These are phyloP conservation scores for Aspergillus cejpii DNA, from an alignment of 2,329 filamentous ascomycete species.

Conservation along the genomic window DNA sequence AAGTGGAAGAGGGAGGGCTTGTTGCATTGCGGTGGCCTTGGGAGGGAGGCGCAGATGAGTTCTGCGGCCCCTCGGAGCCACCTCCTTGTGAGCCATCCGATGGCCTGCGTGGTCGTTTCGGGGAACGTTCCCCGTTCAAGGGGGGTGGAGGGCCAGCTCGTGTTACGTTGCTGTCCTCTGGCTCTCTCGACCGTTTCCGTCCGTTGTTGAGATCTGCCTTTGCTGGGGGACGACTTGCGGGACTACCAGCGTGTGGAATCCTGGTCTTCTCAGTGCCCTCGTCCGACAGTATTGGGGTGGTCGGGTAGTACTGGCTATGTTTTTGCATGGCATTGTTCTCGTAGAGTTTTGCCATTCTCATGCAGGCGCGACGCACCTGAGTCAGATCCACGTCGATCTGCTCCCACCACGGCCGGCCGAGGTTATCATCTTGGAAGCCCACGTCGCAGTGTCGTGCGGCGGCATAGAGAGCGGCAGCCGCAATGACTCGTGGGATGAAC, in stretches of 20 bases:
- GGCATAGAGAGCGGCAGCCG: conserved; percentile 79
- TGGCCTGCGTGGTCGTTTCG: conserved; percentile 34
- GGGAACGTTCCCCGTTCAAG: conserved; percentile 29
- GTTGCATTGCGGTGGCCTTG: conserved; percentile 5
- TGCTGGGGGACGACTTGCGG: conserved; percentile 13
- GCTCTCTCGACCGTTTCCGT: conserved; percentile 38
- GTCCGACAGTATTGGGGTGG: conserved; percentile 29
- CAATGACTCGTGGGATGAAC: conserved; percentile 71
- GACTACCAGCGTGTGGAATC: conserved; percentile 27
- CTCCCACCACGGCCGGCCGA: conserved; percentile 82
- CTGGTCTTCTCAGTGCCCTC: conserved; percentile 36
- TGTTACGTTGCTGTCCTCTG: conserved; percentile 17
- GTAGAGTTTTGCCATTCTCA: conserved; percentile 60
- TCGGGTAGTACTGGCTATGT: conserved; percentile 41
- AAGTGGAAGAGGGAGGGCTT: conserved; percentile 6
- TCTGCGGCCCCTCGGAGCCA: conserved; percentile 4
- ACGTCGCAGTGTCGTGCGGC: conserved; percentile 68
- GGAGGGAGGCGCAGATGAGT: conserved; percentile 9
- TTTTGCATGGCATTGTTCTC: conserved; percentile 41
- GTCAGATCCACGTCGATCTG: conserved; percentile 63
- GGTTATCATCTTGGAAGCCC: conserved; percentile 64
- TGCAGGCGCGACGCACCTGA: conserved; percentile 66
- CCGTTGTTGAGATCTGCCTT: conserved; percentile 23
- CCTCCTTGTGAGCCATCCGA: conserved; percentile 16
- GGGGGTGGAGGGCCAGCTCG: conserved; percentile 7